Evolutionary conservation across 352 stramenopile genomes (phyloP).

Genomic region (Aphanomyces cochlioides): DNA sequence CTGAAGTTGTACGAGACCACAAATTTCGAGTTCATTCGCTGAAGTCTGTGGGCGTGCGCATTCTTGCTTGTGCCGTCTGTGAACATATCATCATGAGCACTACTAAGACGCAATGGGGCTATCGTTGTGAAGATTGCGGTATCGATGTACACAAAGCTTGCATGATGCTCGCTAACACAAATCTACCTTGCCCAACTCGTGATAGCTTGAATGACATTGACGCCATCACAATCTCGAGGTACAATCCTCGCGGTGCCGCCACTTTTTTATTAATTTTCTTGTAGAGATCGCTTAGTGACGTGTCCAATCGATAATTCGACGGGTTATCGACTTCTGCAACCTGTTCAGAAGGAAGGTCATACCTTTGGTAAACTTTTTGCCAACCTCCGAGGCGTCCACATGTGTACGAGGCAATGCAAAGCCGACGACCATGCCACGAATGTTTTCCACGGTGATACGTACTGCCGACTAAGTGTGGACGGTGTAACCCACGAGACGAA

Average conservation of each 20-base stretch:
- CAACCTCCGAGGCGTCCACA: slow-evolving; percentile 70
- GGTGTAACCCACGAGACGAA: slow-evolving; percentile 70
- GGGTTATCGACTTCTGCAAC: slow-evolving; percentile 21
- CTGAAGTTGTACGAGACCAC: slow-evolving; percentile 61
- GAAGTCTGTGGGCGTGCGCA: slow-evolving; percentile 78
- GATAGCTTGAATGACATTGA: neutral
- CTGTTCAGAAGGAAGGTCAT: slow-evolving; percentile 17
- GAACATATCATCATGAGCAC: slow-evolving; percentile 83
- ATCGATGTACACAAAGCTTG: slow-evolving; percentile 83
- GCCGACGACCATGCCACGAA: slow-evolving; percentile 67
- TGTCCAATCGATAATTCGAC: neutral
- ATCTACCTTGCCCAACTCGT: slow-evolving; percentile 52
- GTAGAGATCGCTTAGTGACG: neutral
- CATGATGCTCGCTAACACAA: slow-evolving; percentile 84
- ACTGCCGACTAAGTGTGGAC: slow-evolving; percentile 71
- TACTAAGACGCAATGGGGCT: slow-evolving; percentile 72
- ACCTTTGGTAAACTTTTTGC: slow-evolving; percentile 60
- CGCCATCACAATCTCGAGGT: neutral
- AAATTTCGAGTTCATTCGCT: slow-evolving; percentile 85
- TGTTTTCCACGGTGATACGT: slow-evolving; percentile 84
- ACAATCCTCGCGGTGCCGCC: neutral
- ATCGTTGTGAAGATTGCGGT: slow-evolving; percentile 72
- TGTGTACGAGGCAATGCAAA: slow-evolving; percentile 82
- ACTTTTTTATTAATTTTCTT: neutral
- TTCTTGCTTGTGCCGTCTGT: slow-evolving; percentile 71